Percentiles rank a stretch among this genome's conserved stretches.
These are phyloP conservation scores for Xylariaceae sp. DNA, from an alignment of 2,329 filamentous ascomycete genomes.

Conservation along the genomic window DNA sequence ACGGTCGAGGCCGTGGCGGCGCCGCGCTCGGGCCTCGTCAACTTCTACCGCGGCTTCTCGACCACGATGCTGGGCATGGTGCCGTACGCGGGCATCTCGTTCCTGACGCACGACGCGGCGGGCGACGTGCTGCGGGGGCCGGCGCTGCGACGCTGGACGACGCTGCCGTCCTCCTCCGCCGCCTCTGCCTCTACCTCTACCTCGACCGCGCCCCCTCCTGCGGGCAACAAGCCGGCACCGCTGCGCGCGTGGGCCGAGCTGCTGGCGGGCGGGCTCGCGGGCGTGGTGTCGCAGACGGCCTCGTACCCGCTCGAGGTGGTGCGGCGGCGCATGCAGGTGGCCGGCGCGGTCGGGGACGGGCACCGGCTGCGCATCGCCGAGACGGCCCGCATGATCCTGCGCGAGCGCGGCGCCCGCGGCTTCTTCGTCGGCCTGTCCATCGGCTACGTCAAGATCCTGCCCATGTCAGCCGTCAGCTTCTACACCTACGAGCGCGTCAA, in stretches of 20 bases:
- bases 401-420: constrained; percentile 67
- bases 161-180: constrained; percentile 54
- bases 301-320: constrained; percentile 95
- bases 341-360: constrained; percentile 87
- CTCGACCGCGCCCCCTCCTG: no score
- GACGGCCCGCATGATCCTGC: constrained; percentile 66
- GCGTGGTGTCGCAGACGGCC: constrained; percentile 80
- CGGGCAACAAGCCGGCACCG: constrained; percentile 57
- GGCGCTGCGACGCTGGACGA: constrained; percentile 63
- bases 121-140: constrained; percentile 75
- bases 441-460: constrained; percentile 89
- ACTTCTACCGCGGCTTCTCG: constrained; percentile 93
- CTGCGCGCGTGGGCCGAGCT: constrained; percentile 84
- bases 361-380: constrained; percentile 70
- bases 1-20: no score
- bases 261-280: constrained; percentile 73
- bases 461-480: constrained; percentile 69
- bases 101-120: constrained; percentile 86
- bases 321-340: constrained; percentile 89
- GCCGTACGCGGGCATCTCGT: constrained; percentile 91
- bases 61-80: constrained; percentile 92
- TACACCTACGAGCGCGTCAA: constrained; percentile 61
- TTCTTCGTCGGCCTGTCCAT: constrained; percentile 93
- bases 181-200: no score
- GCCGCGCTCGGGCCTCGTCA: constrained; percentile 63